Base-by-base conservation (phyloP, 371 early-diverging fungal species). In the Umbelopsis sp. region DNA sequence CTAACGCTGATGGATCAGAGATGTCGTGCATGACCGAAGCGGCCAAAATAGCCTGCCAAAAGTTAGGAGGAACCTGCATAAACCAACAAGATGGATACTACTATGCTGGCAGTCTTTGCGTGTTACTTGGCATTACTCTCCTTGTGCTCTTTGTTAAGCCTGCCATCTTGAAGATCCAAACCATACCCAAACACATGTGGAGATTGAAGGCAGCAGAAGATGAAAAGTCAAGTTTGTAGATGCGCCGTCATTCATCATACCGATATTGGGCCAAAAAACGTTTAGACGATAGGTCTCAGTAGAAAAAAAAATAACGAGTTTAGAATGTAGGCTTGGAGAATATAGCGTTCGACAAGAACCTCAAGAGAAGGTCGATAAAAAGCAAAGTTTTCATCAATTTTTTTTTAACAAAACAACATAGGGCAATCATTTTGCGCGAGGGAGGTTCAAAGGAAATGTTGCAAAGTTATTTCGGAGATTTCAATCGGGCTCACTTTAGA, bases 31-130 rank as follows among this genome's bases (percentile, higher is more conserved):
- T 77, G 0, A 72, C 81, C 32, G 93, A 93, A 14, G 78, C 80
- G n/a, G 82, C 85, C 41, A 91, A 89, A 70, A 63, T 71, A 4
- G 66, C 73, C 38, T 96, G 96, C 72, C 74, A 74, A n/a, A 72
- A 77, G n/a, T 63, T 85, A 8, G 87, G 84, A 46, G 97, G 96
- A n/a, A 69, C 70, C 0, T 96, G 96, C 74, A 62, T 76, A 16
- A 72, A 88, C 9, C 67, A 76, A 16, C 83, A 80, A 69, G 97
- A 97, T 76, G 98, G 98, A 6, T 98, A 95, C 75, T 97, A 93
- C 71, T 78, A 84, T 70, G 95, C 93, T 16, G 90, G 92, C 24
- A 80, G 86, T 3, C 68, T 85, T 10, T 94, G 93, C 69, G 85
- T 94, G 0, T 18, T 89, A 12, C 18, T 92, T 32, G 93, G 94